These are phyloP conservation scores for Cyberlindnera misumaiensis DNA, from an alignment of 805 yeast genomes.

Conservation along the genomic window DNA sequence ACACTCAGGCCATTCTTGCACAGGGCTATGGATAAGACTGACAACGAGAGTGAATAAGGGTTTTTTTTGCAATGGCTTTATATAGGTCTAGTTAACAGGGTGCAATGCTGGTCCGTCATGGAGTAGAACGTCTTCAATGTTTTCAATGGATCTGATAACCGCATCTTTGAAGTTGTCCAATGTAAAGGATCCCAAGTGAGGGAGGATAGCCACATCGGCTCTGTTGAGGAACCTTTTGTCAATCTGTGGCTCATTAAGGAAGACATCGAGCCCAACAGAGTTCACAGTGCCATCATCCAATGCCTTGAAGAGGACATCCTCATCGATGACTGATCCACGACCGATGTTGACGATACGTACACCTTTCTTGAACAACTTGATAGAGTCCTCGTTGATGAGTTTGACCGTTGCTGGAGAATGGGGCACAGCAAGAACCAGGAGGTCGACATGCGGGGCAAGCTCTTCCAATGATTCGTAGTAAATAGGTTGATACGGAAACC, in stretches of 20 bases:
- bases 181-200: slow-evolving; percentile 71
- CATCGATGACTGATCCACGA: slow-evolving; percentile 64
- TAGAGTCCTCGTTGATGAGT: slow-evolving; percentile 42
- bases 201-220: slow-evolving; percentile 50
- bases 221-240: slow-evolving; percentile 43
- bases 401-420: slow-evolving; percentile 51
- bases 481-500: slow-evolving; percentile 38
- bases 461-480: slow-evolving; percentile 41
- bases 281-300: slow-evolving; percentile 51
- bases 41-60: slow-evolving; percentile 13
- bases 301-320: slow-evolving; percentile 55
- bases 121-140: slow-evolving; percentile 26
- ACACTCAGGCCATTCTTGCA: slow-evolving; percentile 18
- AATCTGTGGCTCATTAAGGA: slow-evolving; percentile 53
- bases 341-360: slow-evolving; percentile 69
- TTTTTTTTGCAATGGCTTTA: too few species aligned
- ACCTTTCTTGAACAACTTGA: slow-evolving; percentile 43
- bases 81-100: slow-evolving; percentile 8
- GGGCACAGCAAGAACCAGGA: slow-evolving; percentile 63
- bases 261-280: slow-evolving; percentile 72
- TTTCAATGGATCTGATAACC: slow-evolving; percentile 46
- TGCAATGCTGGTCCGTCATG: slow-evolving; percentile 13
- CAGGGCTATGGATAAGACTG: slow-evolving; percentile 14
- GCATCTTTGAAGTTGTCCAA: slow-evolving; percentile 47
- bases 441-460: slow-evolving; percentile 38